These are phyloP conservation scores for Moricandia moricandioides DNA, from an alignment of 345 rosid species.

Conservation along the genomic window DNA sequence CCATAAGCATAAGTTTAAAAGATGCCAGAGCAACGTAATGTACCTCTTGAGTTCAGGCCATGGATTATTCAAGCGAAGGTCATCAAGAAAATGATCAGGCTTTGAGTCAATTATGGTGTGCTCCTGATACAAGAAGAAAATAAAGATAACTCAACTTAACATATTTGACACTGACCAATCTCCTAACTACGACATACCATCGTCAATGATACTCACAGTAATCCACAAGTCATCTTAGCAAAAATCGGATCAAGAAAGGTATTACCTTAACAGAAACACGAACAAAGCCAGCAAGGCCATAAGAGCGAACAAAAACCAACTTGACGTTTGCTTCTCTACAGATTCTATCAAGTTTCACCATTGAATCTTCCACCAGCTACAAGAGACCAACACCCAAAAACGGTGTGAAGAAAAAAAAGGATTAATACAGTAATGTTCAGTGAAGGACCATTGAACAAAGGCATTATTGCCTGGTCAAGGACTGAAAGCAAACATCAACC, in stretches of 20 bases:
- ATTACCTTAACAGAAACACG: conserved; percentile 85
- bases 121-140: conserved; percentile 52
- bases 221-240: background rate
- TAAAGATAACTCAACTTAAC: background rate
- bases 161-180: background rate
- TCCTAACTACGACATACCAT: background rate
- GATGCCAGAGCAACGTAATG: background rate
- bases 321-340: conserved; percentile 83
- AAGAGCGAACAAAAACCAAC: conserved; percentile 92
- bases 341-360: conserved; percentile 82
- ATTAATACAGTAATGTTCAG: too few relatives aligned
- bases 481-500: too few relatives aligned
- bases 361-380: conserved; percentile 83
- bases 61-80: conserved; percentile 91
- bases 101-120: conserved; percentile 89
- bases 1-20: background rate
- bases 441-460: too few relatives aligned
- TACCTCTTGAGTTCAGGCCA: conserved; percentile 91
- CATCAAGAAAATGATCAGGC: conserved; percentile 95
- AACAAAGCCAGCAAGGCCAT: conserved; percentile 89
- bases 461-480: too few relatives aligned
- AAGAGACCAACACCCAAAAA: background rate
- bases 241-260: conserved; percentile 9
- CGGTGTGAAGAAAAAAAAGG: too few relatives aligned
- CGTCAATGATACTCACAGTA: conserved; percentile 1